Evolutionary conservation across 2,329 filamentous ascomycete species (phyloP).

Genomic region (Venturia aucupariae): DNA sequence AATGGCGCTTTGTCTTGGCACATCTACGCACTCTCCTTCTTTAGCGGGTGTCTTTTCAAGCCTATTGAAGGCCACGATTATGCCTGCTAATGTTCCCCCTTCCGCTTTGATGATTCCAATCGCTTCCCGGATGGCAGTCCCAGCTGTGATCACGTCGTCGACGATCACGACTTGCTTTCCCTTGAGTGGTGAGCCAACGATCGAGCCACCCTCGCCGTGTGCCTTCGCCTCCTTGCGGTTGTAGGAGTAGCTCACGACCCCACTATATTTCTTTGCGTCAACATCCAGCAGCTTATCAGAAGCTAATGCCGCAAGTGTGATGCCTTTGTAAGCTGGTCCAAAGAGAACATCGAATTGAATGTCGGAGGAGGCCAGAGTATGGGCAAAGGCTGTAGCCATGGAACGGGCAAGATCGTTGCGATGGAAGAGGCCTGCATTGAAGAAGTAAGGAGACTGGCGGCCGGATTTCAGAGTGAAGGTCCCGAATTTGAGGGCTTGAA

Average conservation of each 20-base stretch:
- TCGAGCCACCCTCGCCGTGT: conserved; percentile 88
- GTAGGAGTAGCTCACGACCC: conserved; percentile 69
- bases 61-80: conserved; percentile 80
- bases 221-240: conserved; percentile 96
- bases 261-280: conserved; percentile 54
- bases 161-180: conserved; percentile 83
- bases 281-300: conserved; percentile 65
- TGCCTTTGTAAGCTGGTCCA: conserved; percentile 93
- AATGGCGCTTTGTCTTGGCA: conserved; percentile 68
- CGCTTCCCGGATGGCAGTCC: conserved; percentile 87
- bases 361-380: conserved; percentile 40
- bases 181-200: conserved; percentile 78
- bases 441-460: conserved; percentile 89
- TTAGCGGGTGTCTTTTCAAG: conserved; percentile 66
- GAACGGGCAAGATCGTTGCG: conserved; percentile 66
- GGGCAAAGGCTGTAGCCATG: conserved; percentile 73
- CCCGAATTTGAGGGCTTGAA: conserved; percentile 69
- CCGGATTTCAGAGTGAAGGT: conserved; percentile 87
- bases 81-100: conserved; percentile 76
- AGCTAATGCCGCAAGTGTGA: conserved; percentile 74
- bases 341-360: conserved; percentile 77
- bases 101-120: conserved; percentile 80
- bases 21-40: conserved; percentile 50
- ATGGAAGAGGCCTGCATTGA: conserved; percentile 91
- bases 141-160: conserved; percentile 94